phyloP scores from a whole-genome alignment of 2,329 filamentous ascomycete species.

The Colletotrichum incanum region DNA sequence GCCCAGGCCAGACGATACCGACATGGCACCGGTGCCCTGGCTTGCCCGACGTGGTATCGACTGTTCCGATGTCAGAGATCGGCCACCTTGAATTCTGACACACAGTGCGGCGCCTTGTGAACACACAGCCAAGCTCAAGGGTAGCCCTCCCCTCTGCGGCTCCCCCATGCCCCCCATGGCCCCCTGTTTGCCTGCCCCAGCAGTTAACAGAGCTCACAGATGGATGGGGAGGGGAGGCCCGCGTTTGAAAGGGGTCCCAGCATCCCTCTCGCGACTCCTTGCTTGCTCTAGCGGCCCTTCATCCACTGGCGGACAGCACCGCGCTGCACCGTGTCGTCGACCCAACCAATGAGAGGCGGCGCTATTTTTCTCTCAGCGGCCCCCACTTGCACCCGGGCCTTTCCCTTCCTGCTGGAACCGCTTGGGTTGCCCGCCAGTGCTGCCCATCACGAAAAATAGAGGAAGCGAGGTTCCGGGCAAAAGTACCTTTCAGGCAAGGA shows the following conservation, averaged over 20 bases:
- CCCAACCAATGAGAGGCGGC: constrained; percentile 2
- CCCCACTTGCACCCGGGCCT: background rate
- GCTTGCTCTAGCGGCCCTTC: constrained; percentile 6
- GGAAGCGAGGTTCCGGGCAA: background rate
- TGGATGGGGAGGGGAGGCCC: background rate
- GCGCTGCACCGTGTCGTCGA: constrained; percentile 7
- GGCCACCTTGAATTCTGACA: constrained; percentile 31
- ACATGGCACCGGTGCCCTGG: constrained; percentile 27
- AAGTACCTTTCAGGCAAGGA: background rate
- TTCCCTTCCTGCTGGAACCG: constrained; percentile 4
- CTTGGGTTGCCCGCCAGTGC: constrained; percentile 1
- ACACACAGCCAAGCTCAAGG: constrained; percentile 7
- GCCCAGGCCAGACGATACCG: background rate
- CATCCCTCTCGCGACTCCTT: background rate
- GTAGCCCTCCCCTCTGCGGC: background rate
- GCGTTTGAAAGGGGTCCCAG: background rate
- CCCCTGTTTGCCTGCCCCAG: background rate
- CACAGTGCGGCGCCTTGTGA: constrained; percentile 25
- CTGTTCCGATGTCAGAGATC: constrained; percentile 24
- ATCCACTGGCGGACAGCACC: background rate
- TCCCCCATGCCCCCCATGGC: background rate
- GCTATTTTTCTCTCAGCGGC: background rate
- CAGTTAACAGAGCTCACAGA: background rate
- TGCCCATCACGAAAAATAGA: background rate
- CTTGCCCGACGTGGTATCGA: constrained; percentile 17